Evolutionary conservation across 83 land plant genomes (phyloP), one percentile per base, ranked within the genome.

Genomic region (Isoetes engelmannii): DNA sequence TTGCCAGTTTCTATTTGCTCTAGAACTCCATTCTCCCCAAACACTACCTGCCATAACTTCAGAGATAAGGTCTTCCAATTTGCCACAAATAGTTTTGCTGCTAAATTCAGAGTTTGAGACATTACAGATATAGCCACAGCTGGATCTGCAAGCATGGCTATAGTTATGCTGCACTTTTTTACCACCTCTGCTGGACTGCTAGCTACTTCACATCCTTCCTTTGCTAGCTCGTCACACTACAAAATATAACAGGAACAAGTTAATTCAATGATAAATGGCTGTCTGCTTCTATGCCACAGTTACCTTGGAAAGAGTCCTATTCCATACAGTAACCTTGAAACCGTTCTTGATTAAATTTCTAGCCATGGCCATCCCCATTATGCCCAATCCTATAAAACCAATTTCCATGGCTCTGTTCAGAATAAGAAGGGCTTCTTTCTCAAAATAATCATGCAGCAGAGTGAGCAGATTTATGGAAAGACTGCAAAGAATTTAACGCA

Each of bases 101-200:
- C 19, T 8, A 41, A 2, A 28, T 28, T 28, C 37, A 28, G 37
- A 28, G 37, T 28, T 28, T 28, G 37, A 10, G 54, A 51, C 12
- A 86, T 75, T 48, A 92, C 97, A 79, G 91, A 86, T 9, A 83
- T 87, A 45, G 94, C 94, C 65, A 86, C 97, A 63, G 81, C 21
- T 63, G 97, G 97, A 81, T 92, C 97, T 68, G 97, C 82, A 57
- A 92, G 73, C 91, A 92, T 92, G 64, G 87, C 97, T 45, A 89
- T 83, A 20, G 85, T 89, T 63, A 81, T 76, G 60, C 77, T 87
- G 84, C 91, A 92, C 79, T 81, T 92, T 64, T 78, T 82, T 3
- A 89, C 66, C 5, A 92, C 89, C 17, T 82, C 86, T 15, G 97
- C 97, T 45, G 97, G 97, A 45, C 81, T 79, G 68, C 75, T 81